Conservation (phyloP, 495 filamentous ascomycete species). For the Friedmanniomyces endolithicus region DNA sequence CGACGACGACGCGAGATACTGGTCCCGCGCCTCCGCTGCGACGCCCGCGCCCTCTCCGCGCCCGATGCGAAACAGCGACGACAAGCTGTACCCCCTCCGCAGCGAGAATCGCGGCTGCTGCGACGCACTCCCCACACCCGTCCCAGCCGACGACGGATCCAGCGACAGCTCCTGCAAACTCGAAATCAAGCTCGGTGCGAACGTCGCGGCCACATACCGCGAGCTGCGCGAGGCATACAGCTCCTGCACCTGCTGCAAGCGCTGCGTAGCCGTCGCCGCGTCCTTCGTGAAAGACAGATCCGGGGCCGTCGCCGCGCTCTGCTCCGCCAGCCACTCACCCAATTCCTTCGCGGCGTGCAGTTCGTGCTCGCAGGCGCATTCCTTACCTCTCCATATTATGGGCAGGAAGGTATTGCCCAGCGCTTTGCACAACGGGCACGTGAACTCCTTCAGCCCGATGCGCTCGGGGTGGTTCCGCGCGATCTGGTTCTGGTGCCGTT, state of each 20-base stretch:
- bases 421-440: conserved; percentile 96
- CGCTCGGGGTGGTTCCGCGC: conserved; percentile 83
- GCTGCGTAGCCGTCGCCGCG: neutral
- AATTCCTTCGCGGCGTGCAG: conserved; percentile 15
- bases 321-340: conserved; percentile 9
- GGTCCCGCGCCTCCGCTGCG: neutral
- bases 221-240: conserved; percentile 11
- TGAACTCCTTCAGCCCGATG: conserved; percentile 66
- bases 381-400: conserved; percentile 88
- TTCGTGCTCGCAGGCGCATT: conserved; percentile 28
- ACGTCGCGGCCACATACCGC: conserved; percentile 8
- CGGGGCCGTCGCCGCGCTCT: neutral
- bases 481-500: conserved; percentile 81
- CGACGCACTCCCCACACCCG: neutral
- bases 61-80: conserved; percentile 5
- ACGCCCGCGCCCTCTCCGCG: neutral
- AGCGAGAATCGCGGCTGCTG: conserved; percentile 1
- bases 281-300: conserved; percentile 6
- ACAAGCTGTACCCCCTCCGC: conserved; percentile 9
- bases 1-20: neutral
- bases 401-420: conserved; percentile 91
- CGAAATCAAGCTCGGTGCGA: conserved; percentile 11
- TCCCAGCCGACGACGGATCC: neutral
- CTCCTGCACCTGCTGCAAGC: conserved; percentile 5
- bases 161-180: conserved; percentile 10